Conservation (phyloP, 2,329 filamentous ascomycete species). For the Xylaria sp. region DNA sequence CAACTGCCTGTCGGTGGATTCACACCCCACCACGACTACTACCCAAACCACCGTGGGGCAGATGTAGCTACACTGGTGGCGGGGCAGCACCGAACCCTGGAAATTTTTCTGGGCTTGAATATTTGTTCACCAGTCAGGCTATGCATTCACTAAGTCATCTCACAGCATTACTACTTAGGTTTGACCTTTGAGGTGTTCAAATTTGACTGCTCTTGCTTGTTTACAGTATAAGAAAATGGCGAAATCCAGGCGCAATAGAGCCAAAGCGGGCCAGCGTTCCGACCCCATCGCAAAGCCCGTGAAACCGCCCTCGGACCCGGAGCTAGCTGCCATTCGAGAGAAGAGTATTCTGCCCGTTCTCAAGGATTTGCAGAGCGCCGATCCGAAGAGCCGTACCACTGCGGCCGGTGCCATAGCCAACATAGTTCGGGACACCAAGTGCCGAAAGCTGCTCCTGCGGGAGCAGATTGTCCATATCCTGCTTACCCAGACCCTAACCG, state of each 20-base stretch:
- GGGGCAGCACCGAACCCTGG: constrained; percentile 26
- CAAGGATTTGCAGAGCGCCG: constrained; percentile 66
- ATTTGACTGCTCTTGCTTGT: not conserved
- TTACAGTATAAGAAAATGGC: constrained; percentile 56
- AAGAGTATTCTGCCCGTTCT: constrained; percentile 71
- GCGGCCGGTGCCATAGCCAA: constrained; percentile 70
- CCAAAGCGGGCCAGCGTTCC: constrained; percentile 58
- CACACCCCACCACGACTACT: constrained; percentile 24
- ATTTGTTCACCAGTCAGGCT: constrained; percentile 2
- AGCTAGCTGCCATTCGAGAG: constrained; percentile 70
- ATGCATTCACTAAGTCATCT: not conserved
- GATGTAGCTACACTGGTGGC: constrained; percentile 12
- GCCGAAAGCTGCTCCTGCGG: constrained; percentile 71
- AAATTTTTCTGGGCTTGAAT: constrained; percentile 34
- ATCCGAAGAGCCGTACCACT: constrained; percentile 66
- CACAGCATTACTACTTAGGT: not conserved
- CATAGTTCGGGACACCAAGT: constrained; percentile 69
- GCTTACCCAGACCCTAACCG: constrained; percentile 71
- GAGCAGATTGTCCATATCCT: constrained; percentile 73
- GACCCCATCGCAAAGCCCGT: constrained; percentile 67
- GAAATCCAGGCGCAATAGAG: constrained; percentile 67
- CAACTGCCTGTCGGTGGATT: not conserved
- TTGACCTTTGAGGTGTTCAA: not conserved
- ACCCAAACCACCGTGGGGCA: constrained; percentile 26
- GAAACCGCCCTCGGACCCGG: constrained; percentile 71